phyloP scores from a whole-genome alignment of 1,139 yeast species.

The Casaregolazyma suthepensis region DNA sequence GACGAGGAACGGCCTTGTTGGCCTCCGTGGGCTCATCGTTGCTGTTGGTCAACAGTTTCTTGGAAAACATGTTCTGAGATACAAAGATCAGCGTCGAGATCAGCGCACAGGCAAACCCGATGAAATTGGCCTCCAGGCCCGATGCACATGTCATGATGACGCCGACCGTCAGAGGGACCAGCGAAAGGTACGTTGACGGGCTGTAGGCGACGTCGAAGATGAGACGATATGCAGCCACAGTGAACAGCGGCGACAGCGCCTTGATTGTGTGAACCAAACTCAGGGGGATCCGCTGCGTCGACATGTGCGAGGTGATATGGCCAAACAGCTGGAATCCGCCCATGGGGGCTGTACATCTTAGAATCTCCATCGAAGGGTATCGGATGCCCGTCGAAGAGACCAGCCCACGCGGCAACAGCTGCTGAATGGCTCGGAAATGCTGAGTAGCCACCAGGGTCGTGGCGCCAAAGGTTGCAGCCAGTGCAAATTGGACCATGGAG shows the following conservation, averaged over 20 bases:
- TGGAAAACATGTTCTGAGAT: constrained; percentile 86
- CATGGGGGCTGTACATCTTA: constrained; percentile 79
- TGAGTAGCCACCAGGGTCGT: constrained; percentile 23
- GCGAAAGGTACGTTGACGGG: constrained; percentile 63
- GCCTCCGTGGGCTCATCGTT: background rate
- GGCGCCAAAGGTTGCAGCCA: constrained; percentile 62
- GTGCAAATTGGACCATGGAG: constrained; percentile 75
- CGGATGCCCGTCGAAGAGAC: constrained; percentile 33
- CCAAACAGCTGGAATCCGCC: constrained; percentile 89
- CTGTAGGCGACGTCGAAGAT: constrained; percentile 54
- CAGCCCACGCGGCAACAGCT: constrained; percentile 28
- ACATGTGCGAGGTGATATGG: constrained; percentile 82
- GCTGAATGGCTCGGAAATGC: constrained; percentile 16
- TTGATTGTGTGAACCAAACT: constrained; percentile 88
- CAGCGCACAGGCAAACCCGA: constrained; percentile 71
- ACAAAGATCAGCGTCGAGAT: constrained; percentile 83
- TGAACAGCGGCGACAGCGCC: constrained; percentile 80
- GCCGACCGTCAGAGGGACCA: constrained; percentile 71
- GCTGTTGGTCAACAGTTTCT: constrained; percentile 57
- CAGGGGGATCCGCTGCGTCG: constrained; percentile 83
- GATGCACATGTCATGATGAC: constrained; percentile 74
- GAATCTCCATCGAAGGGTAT: constrained; percentile 46
- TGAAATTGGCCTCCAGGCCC: constrained; percentile 40
- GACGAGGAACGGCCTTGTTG: constrained; percentile 34
- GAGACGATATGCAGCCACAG: constrained; percentile 71